Conservation (phyloP, 2,329 filamentous ascomycete species). For the Torrubiella hemipterigena region DNA sequence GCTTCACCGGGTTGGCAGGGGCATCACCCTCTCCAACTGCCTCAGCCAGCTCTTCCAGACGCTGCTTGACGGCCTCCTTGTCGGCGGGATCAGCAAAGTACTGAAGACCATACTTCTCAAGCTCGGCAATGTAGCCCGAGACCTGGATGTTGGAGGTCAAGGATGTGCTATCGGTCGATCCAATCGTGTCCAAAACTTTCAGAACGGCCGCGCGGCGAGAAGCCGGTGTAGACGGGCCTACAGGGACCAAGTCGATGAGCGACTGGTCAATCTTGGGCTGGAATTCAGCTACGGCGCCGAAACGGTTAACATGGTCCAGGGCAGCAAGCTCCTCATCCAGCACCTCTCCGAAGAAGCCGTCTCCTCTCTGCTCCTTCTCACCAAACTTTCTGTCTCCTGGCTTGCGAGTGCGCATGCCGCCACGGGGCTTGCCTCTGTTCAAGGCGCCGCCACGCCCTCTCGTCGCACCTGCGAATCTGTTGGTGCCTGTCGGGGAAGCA, state of each 20-base stretch:
- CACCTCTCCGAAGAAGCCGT: no score
- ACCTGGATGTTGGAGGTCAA: no score
- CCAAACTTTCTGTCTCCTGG: no score
- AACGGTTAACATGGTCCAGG: slow-evolving; percentile 23
- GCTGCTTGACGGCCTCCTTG: slow-evolving; percentile 17
- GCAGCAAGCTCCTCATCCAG: no score
- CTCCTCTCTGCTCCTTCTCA: slow-evolving; percentile 4
- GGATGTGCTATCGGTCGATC: no score
- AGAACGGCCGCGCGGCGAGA: slow-evolving; percentile 21
- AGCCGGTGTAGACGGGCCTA: slow-evolving; percentile 13
- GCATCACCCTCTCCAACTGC: slow-evolving; percentile 12
- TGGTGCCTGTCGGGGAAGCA: background rate
- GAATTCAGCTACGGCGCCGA: slow-evolving; percentile 19
- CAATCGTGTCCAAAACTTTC: slow-evolving; percentile 22
- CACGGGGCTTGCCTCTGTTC: slow-evolving; percentile 4
- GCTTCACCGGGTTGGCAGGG: no score
- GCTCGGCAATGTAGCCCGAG: no score
- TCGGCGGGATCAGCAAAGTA: slow-evolving; percentile 20
- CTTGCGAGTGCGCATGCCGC: slow-evolving; percentile 1
- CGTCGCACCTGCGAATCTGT: slow-evolving; percentile 7
- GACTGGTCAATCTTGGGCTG: slow-evolving; percentile 20
- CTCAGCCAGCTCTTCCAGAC: slow-evolving; percentile 11
- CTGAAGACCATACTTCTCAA: slow-evolving; percentile 14
- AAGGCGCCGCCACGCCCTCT: slow-evolving; percentile 5
- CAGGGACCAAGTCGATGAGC: slow-evolving; percentile 18